Base-by-base conservation (phyloP, 2,329 filamentous ascomycete genomes). In the Claviceps sp. region DNA sequence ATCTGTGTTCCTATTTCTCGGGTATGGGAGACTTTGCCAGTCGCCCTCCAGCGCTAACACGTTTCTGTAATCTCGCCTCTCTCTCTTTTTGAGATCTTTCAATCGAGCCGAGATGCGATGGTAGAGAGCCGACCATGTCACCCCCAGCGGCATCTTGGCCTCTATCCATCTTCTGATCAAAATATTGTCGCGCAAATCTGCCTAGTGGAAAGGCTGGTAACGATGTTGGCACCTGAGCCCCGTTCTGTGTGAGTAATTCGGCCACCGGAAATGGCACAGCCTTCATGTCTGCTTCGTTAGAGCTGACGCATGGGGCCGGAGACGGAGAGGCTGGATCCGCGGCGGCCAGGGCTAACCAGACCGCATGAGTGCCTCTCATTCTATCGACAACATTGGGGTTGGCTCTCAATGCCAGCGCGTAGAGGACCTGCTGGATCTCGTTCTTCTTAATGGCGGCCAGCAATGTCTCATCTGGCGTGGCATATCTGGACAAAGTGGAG, bases 361-460 rank as follows among this genome's bases (percentile, higher is more conserved):
- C 79, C 1, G 86, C 83, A 64, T 94, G 91, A 0, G 91, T 96
- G 43, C 85, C 86, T 50, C 93, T 80, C 40, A 89, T 93, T 56
- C 83, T 87, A 65, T 98, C 93, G 5, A 82, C 74, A 3, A 84
- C 79, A 61, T 98, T 98, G 14, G 90, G 87, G 61, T 90, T 95
- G 14, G 88, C 93, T 55, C 79, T 79, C 36, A 96, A 75, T 1
- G 93, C 88, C 46, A 98, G 75, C 3, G 87, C 91, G 61, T 96
- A 94, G 26, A 98, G 79, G 23, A 96, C 89, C 56, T 89, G 86
- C 62, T 93, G 86, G 51, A 98, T 88, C 63, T 98, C 90, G 66
- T 96, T 96, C 68, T 84, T 88, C 75, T 97, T 98, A 65, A 97
- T 90, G 9, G 87, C 90, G 5, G 90, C 89, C 40, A 98, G 73